phyloP scores from a whole-genome alignment of 2,329 filamentous ascomycete species.

The Exophiala sp. region DNA sequence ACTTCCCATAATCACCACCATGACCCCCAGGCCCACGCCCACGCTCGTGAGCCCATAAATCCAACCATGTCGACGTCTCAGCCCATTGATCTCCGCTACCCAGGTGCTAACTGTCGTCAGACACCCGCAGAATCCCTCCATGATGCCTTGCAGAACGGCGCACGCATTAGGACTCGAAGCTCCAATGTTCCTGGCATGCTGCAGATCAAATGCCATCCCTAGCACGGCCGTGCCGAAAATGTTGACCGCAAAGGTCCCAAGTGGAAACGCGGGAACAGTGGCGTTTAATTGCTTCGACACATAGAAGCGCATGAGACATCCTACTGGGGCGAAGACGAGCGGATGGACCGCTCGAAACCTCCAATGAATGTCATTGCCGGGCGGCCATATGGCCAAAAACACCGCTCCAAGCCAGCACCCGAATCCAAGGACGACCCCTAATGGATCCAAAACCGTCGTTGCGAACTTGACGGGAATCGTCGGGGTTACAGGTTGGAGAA shows the following conservation, averaged over 20 bases:
- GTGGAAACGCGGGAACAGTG: slow-evolving; percentile 58
- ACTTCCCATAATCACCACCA: slow-evolving; percentile 69
- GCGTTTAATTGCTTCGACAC: slow-evolving; percentile 61
- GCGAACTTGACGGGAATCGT: slow-evolving; percentile 51
- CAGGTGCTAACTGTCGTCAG: slow-evolving; percentile 60
- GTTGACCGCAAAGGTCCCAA: slow-evolving; percentile 78
- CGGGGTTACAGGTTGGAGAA: slow-evolving; percentile 52
- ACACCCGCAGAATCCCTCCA: slow-evolving; percentile 61
- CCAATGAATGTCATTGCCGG: slow-evolving; percentile 55
- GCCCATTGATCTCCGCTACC: slow-evolving; percentile 51
- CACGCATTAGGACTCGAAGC: slow-evolving; percentile 46
- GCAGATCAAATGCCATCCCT: slow-evolving; percentile 69
- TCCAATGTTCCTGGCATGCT: slow-evolving; percentile 50
- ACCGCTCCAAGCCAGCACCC: slow-evolving; percentile 69
- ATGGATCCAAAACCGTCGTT: slow-evolving; percentile 56
- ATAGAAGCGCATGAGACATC: slow-evolving; percentile 68
- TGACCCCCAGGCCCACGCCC: slow-evolving; percentile 49
- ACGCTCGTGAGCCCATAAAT: slow-evolving; percentile 49
- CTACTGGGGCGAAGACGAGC: slow-evolving; percentile 69
- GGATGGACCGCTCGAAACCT: slow-evolving; percentile 65
- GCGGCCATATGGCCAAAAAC: slow-evolving; percentile 61
- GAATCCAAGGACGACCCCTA: slow-evolving; percentile 56
- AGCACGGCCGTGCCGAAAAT: slow-evolving; percentile 65
- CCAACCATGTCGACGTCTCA: slow-evolving; percentile 56
- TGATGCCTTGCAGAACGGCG: slow-evolving; percentile 57